Percentiles rank a stretch among this genome's conserved stretches.
Conservation (phyloP, 192 early-diverging fungal genomes). For the Spinellus fusiger region DNA sequence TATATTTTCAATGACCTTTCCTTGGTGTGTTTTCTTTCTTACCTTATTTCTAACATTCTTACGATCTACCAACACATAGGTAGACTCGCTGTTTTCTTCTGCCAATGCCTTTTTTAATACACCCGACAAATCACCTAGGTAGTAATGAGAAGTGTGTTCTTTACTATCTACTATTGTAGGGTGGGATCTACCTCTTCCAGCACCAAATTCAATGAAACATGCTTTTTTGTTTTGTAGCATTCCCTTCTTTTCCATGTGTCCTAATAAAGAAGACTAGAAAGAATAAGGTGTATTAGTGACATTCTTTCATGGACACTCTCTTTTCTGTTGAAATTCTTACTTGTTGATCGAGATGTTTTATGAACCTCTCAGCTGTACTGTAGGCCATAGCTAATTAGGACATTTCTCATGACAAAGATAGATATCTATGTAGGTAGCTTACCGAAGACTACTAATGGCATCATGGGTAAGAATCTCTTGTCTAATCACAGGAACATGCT, state of each 20-base stretch:
- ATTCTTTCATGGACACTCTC: not conserved
- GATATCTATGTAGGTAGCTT: not conserved
- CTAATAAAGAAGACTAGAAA: slow-evolving; percentile 68
- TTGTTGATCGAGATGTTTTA: slow-evolving; percentile 51
- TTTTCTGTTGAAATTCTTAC: not conserved
- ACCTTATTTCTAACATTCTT: slow-evolving; percentile 73
- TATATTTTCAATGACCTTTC: not conserved
- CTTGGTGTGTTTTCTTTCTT: not conserved
- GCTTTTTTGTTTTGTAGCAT: slow-evolving; percentile 48
- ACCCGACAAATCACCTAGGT: slow-evolving; percentile 39
- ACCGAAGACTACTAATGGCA: not conserved
- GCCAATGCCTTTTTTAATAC: slow-evolving; percentile 40
- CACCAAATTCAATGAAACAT: slow-evolving; percentile 78
- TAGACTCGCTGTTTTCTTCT: slow-evolving; percentile 28
- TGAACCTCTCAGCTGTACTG: slow-evolving; percentile 34
- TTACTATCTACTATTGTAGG: not conserved
- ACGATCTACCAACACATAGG: slow-evolving; percentile 71
- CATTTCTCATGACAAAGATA: not conserved
- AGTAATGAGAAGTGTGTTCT: not conserved
- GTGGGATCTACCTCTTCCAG: slow-evolving; percentile 52
- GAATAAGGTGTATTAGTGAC: not conserved
- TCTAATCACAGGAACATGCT: slow-evolving; percentile 9
- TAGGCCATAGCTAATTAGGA: not conserved
- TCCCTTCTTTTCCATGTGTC: slow-evolving; percentile 58
- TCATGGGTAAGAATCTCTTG: slow-evolving; percentile 1